Evolutionary conservation across 495 filamentous ascomycete species (phyloP), one percentile per base, ranked within the genome.

Genomic region (Xylaria bambusicola): DNA sequence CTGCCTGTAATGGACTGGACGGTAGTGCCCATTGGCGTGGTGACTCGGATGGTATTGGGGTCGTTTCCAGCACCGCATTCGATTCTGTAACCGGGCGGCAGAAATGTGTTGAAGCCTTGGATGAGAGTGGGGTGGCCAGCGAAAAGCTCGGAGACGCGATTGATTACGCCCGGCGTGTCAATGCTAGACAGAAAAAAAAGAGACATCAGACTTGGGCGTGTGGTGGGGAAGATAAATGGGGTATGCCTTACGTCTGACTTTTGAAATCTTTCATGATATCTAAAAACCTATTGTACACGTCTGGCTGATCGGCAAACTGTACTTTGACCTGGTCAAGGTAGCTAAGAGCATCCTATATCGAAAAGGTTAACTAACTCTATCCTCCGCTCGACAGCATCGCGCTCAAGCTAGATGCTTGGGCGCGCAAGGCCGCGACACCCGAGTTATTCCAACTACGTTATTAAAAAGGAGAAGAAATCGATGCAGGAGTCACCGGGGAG

Each of bases 181-280:
- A 99, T 99, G 7, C 90, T 94, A 70, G 33, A 31, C n/a, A n/a
- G n/a, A n/a, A n/a, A n/a, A n/a, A n/a, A 31, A 41, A 46, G 24
- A 51, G 47, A 41, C 41, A 29, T 60, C 57, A 60, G 49, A 60
- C 31, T 49, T 15, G n/a, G n/a, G n/a, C 47, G 35, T 40, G 29
- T 26, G 57, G 49, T 45, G 57, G 49, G 42, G 47, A 23, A 40
- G 29, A 52, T 61, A 49, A 49, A 46, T 64, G 48, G 35, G 60
- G 54, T 42, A 17, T 21, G 42, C 20, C 90, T 77, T 75, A 94
- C 86, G 92, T 90, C 76, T 96, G 93, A 66, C 92, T 96, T 77
- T 99, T 99, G 77, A 99, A 99, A 62, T 99, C 95, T 73, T 99
- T 99, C 95, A 99, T 99, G 50, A 99, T 99, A 63, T 99, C 94